These are phyloP conservation scores for Musa troglodytarum DNA, from an alignment of 176 grass and related monocot species.

Conservation along the genomic window DNA sequence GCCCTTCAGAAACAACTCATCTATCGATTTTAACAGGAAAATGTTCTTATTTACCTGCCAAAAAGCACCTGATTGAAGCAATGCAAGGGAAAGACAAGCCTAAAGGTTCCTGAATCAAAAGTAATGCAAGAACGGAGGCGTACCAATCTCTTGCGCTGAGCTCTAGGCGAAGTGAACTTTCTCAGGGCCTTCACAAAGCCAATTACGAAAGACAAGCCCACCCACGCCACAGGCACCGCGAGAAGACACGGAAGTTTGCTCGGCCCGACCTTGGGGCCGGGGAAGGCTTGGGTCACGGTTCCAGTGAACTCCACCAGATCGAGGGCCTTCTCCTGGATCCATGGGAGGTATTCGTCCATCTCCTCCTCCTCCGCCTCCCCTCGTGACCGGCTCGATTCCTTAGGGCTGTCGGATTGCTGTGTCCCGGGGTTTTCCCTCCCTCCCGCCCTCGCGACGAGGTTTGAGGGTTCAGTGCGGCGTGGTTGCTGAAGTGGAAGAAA, in stretches of 20 bases:
- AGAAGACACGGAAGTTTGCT: slow-evolving; percentile 75
- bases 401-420: slow-evolving; percentile 33
- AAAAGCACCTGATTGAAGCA: neutral
- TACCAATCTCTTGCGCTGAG: slow-evolving; percentile 75
- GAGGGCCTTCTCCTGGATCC: slow-evolving; percentile 97
- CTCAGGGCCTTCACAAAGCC: slow-evolving; percentile 51
- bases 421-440: slow-evolving; percentile 10
- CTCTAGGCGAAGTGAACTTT: slow-evolving; percentile 73
- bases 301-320: slow-evolving; percentile 98
- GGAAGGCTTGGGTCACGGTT: slow-evolving; percentile 86
- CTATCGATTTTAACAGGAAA: slow-evolving; percentile 57
- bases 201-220: slow-evolving; percentile 58
- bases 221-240: slow-evolving; percentile 60
- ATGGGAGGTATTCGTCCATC: slow-evolving; percentile 89
- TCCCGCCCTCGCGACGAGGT: slow-evolving; percentile 41
- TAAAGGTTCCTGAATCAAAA: neutral
- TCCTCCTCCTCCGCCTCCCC: slow-evolving; percentile 48
- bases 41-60: slow-evolving; percentile 78
- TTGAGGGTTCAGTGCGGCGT: neutral
- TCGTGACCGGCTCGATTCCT: slow-evolving; percentile 19
- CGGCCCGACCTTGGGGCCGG: slow-evolving; percentile 67
- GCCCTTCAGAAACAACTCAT: slow-evolving; percentile 61
- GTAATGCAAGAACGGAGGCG: neutral
- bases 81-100: neutral
- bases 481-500: too few species aligned